These are phyloP conservation scores for Didymella exigua DNA, from an alignment of 2,329 filamentous ascomycete genomes.

Conservation along the genomic window DNA sequence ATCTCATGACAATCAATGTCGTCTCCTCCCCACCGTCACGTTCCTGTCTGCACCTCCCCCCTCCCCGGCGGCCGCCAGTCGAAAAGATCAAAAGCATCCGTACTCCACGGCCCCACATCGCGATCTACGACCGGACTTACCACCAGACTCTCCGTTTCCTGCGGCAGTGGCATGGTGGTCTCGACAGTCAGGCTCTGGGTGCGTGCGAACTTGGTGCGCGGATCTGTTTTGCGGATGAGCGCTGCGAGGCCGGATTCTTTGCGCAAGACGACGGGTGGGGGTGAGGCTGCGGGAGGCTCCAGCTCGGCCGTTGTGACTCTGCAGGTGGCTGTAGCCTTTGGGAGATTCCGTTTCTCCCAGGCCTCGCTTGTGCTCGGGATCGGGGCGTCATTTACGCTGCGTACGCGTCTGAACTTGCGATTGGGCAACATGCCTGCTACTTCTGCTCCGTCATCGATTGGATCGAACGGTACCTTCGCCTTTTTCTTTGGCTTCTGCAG, in stretches of 20 bases:
- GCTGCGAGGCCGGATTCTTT: slow-evolving; percentile 31
- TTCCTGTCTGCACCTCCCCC: not conserved
- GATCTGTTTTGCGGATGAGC: slow-evolving; percentile 41
- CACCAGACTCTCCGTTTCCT: slow-evolving; percentile 24
- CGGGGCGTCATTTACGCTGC: slow-evolving; percentile 42
- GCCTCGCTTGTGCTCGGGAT: slow-evolving; percentile 36
- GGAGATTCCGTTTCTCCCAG: slow-evolving; percentile 39
- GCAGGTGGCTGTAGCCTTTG: slow-evolving; percentile 12
- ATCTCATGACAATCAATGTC: too few species aligned
- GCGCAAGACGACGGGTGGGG: not conserved
- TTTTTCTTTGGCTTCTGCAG: slow-evolving; percentile 28
- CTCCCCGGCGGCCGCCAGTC: slow-evolving; percentile 59
- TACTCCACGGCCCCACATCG: slow-evolving; percentile 70
- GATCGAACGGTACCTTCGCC: slow-evolving; percentile 18
- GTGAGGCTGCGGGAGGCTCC: slow-evolving; percentile 3
- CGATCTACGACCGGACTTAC: slow-evolving; percentile 53
- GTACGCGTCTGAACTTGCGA: slow-evolving; percentile 34
- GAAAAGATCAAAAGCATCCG: slow-evolving; percentile 70
- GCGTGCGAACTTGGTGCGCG: slow-evolving; percentile 36
- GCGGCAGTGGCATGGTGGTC: slow-evolving; percentile 19
- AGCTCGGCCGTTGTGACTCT: not conserved
- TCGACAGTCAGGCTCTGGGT: slow-evolving; percentile 37
- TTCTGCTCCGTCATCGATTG: slow-evolving; percentile 28
- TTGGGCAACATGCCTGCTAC: not conserved
- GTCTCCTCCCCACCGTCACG: too few species aligned